Evolutionary conservation across 225 moss, liverwort and hornwort genomes (phyloP).

Genomic region (Ulota crispa): DNA sequence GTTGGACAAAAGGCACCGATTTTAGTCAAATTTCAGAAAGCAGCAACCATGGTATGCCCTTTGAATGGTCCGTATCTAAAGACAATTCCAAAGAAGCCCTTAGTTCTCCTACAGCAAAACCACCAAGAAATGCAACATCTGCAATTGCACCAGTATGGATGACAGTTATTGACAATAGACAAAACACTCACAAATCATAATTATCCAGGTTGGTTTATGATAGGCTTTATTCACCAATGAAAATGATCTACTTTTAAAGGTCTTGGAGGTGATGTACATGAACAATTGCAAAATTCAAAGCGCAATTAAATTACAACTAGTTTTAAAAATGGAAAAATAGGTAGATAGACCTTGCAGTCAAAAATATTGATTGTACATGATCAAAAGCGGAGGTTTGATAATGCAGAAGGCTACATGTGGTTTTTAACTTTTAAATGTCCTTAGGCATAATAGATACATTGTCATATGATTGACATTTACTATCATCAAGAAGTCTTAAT

Average conservation of each 20-base stretch:
- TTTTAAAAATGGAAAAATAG: background rate
- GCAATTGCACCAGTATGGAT: constrained; percentile 29
- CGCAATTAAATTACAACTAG: background rate
- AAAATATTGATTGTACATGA: too few species aligned
- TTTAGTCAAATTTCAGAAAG: constrained; percentile 2
- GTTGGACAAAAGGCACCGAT: constrained; percentile 29
- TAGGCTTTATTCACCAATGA: background rate
- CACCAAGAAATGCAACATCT: constrained; percentile 1
- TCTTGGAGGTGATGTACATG: constrained; percentile 15
- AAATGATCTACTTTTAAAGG: background rate
- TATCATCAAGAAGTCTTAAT: too few species aligned
- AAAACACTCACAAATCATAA: constrained; percentile 22
- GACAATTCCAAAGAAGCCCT: constrained; percentile 19
- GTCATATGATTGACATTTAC: too few species aligned
- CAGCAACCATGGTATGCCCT: constrained; percentile 19
- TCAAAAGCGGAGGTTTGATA: too few species aligned
- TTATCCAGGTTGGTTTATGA: background rate
- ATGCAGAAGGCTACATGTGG: too few species aligned
- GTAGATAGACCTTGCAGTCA: background rate
- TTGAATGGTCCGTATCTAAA: constrained; percentile 28
- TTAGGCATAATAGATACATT: too few species aligned
- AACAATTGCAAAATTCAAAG: background rate
- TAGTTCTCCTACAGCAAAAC: constrained; percentile 20
- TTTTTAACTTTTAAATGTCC: too few species aligned
- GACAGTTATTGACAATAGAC: constrained; percentile 51